Conservation (phyloP, 805 yeast species). For the Metschnikowia dekortorum region DNA sequence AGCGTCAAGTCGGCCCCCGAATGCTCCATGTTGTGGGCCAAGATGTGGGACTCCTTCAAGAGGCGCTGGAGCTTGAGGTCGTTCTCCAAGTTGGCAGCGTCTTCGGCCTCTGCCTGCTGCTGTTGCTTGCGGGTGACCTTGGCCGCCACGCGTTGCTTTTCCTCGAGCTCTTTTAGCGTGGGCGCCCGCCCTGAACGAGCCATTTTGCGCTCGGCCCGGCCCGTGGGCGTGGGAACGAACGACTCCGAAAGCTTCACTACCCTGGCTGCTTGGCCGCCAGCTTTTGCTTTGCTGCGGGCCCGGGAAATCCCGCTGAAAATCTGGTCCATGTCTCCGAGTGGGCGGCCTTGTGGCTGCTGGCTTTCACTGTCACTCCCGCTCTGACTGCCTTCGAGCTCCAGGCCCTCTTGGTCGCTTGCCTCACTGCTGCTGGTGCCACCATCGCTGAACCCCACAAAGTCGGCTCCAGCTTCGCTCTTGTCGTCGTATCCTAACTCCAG, state of each 20-base stretch:
- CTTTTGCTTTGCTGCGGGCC: neutral
- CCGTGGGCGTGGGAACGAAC: slow-evolving; percentile 19
- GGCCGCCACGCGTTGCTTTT: slow-evolving; percentile 20
- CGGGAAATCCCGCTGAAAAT: slow-evolving; percentile 1
- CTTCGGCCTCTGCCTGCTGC: slow-evolving; percentile 35
- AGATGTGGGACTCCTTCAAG: slow-evolving; percentile 66
- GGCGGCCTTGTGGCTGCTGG: neutral
- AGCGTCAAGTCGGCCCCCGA: slow-evolving; percentile 70
- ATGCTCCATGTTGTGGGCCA: slow-evolving; percentile 37
- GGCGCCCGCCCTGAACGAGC: slow-evolving; percentile 61
- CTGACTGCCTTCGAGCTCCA: neutral
- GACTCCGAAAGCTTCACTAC: slow-evolving; percentile 46
- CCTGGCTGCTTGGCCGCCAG: slow-evolving; percentile 28
- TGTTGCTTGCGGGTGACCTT: slow-evolving; percentile 34
- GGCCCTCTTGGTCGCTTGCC: slow-evolving; percentile 3
- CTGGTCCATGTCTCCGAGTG: neutral
- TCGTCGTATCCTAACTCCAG: slow-evolving; percentile 53
- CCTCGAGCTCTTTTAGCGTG: slow-evolving; percentile 32
- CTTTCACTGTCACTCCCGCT: neutral
- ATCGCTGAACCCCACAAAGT: slow-evolving; percentile 9
- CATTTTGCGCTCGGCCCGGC: slow-evolving; percentile 48
- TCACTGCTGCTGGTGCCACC: neutral
- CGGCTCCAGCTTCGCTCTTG: slow-evolving; percentile 9
- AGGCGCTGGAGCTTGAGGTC: slow-evolving; percentile 72
- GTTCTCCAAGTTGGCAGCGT: slow-evolving; percentile 53